Evolutionary conservation across 805 yeast species (phyloP).

Genomic region (Komagataella phaffii): DNA sequence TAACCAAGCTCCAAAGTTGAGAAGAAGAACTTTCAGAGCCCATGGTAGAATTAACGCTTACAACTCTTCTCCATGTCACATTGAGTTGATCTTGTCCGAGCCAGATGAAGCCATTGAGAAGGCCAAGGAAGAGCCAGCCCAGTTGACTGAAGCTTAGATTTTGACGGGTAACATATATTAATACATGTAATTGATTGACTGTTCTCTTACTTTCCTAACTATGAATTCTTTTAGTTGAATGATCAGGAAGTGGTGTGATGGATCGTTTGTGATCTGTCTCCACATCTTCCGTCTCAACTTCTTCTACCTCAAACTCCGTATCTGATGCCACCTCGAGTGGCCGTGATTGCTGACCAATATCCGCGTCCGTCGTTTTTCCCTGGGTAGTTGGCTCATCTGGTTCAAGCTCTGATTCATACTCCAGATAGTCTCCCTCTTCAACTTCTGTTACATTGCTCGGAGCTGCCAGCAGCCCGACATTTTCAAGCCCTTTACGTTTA

Average conservation of each 20-base stretch:
- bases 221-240: neutral
- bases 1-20: slow-evolving; percentile 99
- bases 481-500: slow-evolving; percentile 3
- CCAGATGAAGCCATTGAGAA: slow-evolving; percentile 87
- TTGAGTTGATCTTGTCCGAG: slow-evolving; percentile 94
- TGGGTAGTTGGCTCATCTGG: neutral
- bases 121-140: slow-evolving; percentile 54
- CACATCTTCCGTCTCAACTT: neutral
- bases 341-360: neutral
- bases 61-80: slow-evolving; percentile 98
- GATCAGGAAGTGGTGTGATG: neutral
- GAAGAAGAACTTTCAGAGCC: slow-evolving; percentile 99
- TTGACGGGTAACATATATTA: neutral
- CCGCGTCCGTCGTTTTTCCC: neutral
- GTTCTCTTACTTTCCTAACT: neutral
- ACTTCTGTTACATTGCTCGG: neutral
- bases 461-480: neutral
- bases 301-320: neutral
- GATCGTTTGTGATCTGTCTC: neutral
- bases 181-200: neutral
- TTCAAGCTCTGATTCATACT: neutral
- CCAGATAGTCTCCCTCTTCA: neutral
- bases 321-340: neutral
- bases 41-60: slow-evolving; percentile 99
- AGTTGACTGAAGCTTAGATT: slow-evolving; percentile 49